Conservation (phyloP, 805 yeast genomes). For the Yarrowia keelungensis region DNA sequence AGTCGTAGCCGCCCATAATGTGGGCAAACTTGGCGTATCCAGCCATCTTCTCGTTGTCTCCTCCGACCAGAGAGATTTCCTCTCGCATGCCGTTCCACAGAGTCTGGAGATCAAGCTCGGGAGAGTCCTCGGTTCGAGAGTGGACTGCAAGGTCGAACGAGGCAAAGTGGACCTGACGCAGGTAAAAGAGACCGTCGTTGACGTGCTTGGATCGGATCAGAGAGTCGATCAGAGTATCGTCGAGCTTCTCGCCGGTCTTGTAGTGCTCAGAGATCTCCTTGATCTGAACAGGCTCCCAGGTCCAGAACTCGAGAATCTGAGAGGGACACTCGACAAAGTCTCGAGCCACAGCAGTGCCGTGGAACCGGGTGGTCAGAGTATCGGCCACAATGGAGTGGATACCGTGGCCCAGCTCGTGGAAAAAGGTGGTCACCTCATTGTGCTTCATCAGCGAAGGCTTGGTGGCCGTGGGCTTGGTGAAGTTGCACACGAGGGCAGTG, state of each 20-base stretch:
- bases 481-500: constrained; percentile 83
- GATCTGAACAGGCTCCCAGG: constrained; percentile 74
- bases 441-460: constrained; percentile 81
- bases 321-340: constrained; percentile 94
- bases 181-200: constrained; percentile 71
- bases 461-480: constrained; percentile 71
- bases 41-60: constrained; percentile 62
- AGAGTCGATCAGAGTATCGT: constrained; percentile 63
- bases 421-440: constrained; percentile 78
- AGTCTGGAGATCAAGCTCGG: constrained; percentile 56
- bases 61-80: constrained; percentile 64
- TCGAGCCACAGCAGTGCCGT: constrained; percentile 78
- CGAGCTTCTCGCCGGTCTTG: constrained; percentile 59
- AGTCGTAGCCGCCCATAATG: constrained; percentile 82
- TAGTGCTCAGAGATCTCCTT: constrained; percentile 70
- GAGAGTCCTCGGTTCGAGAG: constrained; percentile 46
- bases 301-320: constrained; percentile 87
- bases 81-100: constrained; percentile 73
- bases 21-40: constrained; percentile 82
- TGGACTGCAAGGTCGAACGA: constrained; percentile 78
- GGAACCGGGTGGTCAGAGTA: constrained; percentile 69
- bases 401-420: constrained; percentile 92
- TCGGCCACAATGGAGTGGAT: constrained; percentile 77
- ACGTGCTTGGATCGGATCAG: constrained; percentile 73
- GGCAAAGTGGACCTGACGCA: constrained; percentile 82